A percentile compares a stretch with the other conserved stretches of the same genome.
Evolutionary conservation across 352 stramenopile genomes (phyloP).

Genomic region (Pythium monospermum): DNA sequence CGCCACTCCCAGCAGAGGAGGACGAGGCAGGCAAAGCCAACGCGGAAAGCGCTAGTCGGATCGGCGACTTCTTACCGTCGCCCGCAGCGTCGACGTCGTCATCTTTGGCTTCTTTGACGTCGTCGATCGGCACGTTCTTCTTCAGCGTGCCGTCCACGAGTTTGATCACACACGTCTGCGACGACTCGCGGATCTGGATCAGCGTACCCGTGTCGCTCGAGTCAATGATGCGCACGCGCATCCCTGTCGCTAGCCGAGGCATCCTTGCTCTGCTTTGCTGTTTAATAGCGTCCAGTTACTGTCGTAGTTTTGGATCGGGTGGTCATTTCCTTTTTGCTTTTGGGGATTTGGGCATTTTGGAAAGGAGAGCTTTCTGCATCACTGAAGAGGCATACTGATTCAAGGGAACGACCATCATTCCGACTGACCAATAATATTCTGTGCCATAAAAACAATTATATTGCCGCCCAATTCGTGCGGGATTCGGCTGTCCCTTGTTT

Average conservation of each 20-base stretch:
- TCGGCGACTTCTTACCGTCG: slow-evolving; percentile 29
- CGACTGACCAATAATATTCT: too few relatives aligned
- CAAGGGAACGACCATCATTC: too few relatives aligned
- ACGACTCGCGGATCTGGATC: slow-evolving; percentile 53
- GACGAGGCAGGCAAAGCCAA: slow-evolving; percentile 14
- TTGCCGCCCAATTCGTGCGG: not conserved
- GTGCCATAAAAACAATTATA: too few relatives aligned
- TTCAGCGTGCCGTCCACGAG: slow-evolving; percentile 54
- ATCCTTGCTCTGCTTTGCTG: not conserved
- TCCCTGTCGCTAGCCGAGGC: slow-evolving; percentile 50
- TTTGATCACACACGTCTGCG: slow-evolving; percentile 68
- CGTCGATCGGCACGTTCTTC: slow-evolving; percentile 62
- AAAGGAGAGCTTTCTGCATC: too few relatives aligned
- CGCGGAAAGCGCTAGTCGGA: slow-evolving; percentile 25
- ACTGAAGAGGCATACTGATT: too few relatives aligned
- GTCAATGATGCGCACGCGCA: slow-evolving; percentile 49
- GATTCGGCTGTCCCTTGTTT: slow-evolving; percentile 1
- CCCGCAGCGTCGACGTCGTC: slow-evolving; percentile 26
- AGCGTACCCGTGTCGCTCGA: slow-evolving; percentile 50
- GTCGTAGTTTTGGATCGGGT: too few relatives aligned
- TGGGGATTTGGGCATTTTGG: too few relatives aligned
- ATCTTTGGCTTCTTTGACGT: slow-evolving; percentile 46
- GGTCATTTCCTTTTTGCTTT: too few relatives aligned
- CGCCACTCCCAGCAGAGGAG: not conserved
- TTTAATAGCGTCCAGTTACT: too few relatives aligned